phyloP scores from a whole-genome alignment of 352 stramenopile species.

The Elongisporangium undulatum region DNA sequence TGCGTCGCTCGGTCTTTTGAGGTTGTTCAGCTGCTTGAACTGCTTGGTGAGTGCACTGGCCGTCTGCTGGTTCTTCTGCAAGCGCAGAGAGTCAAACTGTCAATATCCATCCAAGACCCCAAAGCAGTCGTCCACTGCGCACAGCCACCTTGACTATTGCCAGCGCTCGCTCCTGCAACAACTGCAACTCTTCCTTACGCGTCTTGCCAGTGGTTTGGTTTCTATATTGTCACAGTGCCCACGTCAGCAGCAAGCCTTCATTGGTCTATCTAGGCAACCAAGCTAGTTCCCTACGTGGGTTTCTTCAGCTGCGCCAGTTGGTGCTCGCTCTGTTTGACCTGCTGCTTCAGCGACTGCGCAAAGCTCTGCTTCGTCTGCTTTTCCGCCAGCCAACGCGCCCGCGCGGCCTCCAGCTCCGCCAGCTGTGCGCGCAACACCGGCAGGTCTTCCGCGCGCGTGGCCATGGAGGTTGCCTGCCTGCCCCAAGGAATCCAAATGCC shows the following conservation, averaged over 20 bases:
- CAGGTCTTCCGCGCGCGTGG: background rate
- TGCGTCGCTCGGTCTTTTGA: slow-evolving; percentile 7
- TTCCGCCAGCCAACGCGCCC: background rate
- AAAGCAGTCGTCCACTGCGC: slow-evolving; percentile 1
- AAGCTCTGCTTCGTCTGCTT: slow-evolving; percentile 12
- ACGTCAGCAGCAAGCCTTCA: background rate
- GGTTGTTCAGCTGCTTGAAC: slow-evolving; percentile 15
- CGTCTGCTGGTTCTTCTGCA: slow-evolving; percentile 24
- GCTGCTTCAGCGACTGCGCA: slow-evolving; percentile 10
- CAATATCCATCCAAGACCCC: background rate
- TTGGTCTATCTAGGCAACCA: background rate
- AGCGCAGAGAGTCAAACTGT: background rate
- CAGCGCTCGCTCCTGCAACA: slow-evolving; percentile 22
- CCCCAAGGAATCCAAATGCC: background rate
- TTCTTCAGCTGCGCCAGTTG: background rate
- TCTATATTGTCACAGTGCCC: background rate
- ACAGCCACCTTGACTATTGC: slow-evolving; percentile 27
- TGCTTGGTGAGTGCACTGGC: slow-evolving; percentile 19
- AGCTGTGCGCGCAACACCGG: background rate
- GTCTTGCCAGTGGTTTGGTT: background rate
- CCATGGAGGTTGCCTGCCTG: background rate
- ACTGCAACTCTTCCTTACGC: slow-evolving; percentile 34
- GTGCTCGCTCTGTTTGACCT: background rate
- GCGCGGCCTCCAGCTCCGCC: background rate
- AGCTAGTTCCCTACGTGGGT: background rate